Conservation (phyloP, 345 rosid genomes). For the Toxicodendron radicans region DNA sequence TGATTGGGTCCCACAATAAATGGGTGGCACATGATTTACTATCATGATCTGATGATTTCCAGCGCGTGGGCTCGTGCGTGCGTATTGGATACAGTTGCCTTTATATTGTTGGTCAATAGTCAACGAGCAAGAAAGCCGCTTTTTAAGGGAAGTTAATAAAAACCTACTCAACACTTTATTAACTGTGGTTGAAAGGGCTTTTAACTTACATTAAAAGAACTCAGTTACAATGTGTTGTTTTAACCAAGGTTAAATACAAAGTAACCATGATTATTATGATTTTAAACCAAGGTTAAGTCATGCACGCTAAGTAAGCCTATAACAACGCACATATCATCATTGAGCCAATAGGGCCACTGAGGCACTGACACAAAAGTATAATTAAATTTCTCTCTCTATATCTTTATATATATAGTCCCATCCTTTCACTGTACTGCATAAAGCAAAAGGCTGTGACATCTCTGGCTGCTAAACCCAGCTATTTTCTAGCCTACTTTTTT, state of each 20-base stretch:
- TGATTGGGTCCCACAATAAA: background rate
- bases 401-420: constrained; percentile 40
- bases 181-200: constrained; percentile 23
- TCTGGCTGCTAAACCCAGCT: constrained; percentile 28
- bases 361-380: constrained; percentile 59
- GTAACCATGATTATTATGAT: background rate
- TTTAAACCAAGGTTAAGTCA: constrained; percentile 30
- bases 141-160: constrained; percentile 29
- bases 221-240: background rate
- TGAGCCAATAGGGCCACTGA: constrained; percentile 58
- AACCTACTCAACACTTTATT: background rate
- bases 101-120: constrained; percentile 34
- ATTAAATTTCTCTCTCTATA: constrained; percentile 41
- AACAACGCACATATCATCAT: constrained; percentile 29
- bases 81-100: constrained; percentile 12
- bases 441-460: constrained; percentile 35
- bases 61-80: constrained; percentile 33
- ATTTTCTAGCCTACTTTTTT: constrained; percentile 26
- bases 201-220: constrained; percentile 4
- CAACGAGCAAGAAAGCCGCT: constrained; percentile 47
- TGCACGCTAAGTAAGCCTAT: background rate
- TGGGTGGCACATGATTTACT: constrained; percentile 21
- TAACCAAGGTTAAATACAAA: background rate
- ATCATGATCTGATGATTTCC: constrained; percentile 38
- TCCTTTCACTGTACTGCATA: constrained; percentile 42